Evolutionary conservation across 1,139 yeast species (phyloP).

Genomic region (Geotrichum cucujoidarum): DNA sequence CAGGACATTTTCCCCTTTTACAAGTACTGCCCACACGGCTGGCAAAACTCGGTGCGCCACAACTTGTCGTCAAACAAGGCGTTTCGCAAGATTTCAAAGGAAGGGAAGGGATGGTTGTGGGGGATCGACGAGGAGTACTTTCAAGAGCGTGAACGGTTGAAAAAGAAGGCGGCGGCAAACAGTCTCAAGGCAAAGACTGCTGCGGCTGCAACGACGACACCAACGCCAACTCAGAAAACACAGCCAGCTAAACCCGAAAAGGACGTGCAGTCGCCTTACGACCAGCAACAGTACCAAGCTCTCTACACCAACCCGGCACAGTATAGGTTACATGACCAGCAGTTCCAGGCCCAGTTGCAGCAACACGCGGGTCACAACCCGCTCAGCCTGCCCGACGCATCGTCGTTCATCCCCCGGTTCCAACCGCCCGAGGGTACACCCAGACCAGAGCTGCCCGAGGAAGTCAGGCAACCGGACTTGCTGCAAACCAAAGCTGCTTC

Average conservation of each 20-base stretch:
- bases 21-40: conserved; percentile 90
- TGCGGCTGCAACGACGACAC: conserved; percentile 32
- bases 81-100: conserved; percentile 69
- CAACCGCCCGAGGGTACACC: neutral
- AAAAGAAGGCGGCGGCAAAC: conserved; percentile 45
- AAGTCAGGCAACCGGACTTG: neutral
- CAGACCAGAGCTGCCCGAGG: neutral
- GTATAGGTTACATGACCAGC: conserved; percentile 5
- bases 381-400: conserved; percentile 6
- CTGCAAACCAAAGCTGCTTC: neutral
- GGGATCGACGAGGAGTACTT: conserved; percentile 80
- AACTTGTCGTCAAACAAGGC: conserved; percentile 80
- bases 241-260: conserved; percentile 28
- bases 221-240: no score
- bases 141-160: conserved; percentile 71
- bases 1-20: conserved; percentile 87
- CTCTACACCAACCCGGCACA: conserved; percentile 5
- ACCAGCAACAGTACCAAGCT: neutral
- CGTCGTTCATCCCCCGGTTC: conserved; percentile 7
- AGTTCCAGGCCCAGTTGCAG: conserved; percentile 6
- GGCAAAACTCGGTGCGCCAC: conserved; percentile 94
- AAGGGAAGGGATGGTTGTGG: conserved; percentile 91
- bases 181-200: conserved; percentile 28
- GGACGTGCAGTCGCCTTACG: conserved; percentile 20
- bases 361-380: neutral